Base-by-base conservation (phyloP, 768 basidiomycete species). In the Russula emetica region DNA sequence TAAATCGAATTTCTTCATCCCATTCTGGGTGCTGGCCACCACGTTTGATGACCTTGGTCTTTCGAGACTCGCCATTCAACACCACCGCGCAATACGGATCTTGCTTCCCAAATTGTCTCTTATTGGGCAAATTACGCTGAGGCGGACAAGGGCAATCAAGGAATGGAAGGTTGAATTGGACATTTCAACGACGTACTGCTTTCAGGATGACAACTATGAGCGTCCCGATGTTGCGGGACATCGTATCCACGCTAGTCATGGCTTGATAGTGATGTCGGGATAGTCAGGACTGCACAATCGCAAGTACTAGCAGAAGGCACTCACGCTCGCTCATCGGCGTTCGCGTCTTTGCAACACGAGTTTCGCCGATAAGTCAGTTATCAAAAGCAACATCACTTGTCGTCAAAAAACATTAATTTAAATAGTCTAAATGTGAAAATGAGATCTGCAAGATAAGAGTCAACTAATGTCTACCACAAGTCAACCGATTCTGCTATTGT, bases 1-100 rank as follows among this genome's bases (percentile, higher is more conserved):
- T 86, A 75, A 98, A 98, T 49, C 97, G 87, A 71, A 98, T 80
- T 76, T 99, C 97, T 70, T 97, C 94, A 72, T 99, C 97, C 95
- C 97, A 99, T 76, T 94, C 94, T 6, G 97, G 97, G 74, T 97
- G 94, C 74, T 99, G 97, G 20, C 97, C 97, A 55, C 97, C 97
- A 34, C 93, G 88, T 73, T 92, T 95, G 74, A 98, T 88, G n/a
- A 93, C 86, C 74, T 89, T 92, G 5, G 96, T 98, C 57, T 91
- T 82, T 63, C 87, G 84, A 71, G 87, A 94, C 74, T 94, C 88
- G 55, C 86, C 85, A 71, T 92, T 88, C 58, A 94, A 78, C 4
- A 80, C 78, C 28, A 96, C 82, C 26, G 85, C 77, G 69, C 94
- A 97, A 75, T 96, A 99, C 0, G 97, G 97, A 74, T 98, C 94